These are phyloP conservation scores for Saccharomycopsis babjevae DNA, from an alignment of 805 yeast species.

Conservation along the genomic window DNA sequence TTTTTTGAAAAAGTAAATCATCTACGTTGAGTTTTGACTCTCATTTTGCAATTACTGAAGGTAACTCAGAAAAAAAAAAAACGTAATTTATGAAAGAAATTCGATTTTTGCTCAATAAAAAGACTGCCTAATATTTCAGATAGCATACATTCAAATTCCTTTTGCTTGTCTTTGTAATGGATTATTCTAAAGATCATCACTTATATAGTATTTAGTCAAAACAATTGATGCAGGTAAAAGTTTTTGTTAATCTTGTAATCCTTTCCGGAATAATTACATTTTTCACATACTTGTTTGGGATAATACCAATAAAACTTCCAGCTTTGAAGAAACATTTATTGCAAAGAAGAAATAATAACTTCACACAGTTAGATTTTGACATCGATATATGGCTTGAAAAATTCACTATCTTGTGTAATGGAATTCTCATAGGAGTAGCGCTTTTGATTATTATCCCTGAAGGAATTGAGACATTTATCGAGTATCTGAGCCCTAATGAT, in stretches of 20 bases:
- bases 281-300: conserved; percentile 1
- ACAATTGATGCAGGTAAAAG: background rate
- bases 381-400: conserved; percentile 25
- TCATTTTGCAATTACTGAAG: no score
- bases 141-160: no score
- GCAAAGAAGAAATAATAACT: background rate
- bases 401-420: conserved; percentile 45
- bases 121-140: no score
- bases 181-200: background rate
- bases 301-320: background rate
- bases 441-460: conserved; percentile 55
- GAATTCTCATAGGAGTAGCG: conserved; percentile 52
- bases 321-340: background rate
- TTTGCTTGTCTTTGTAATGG: no score
- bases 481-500: background rate
- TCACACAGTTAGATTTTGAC: background rate
- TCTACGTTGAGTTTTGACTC: no score
- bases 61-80: no score
- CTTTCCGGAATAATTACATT: background rate
- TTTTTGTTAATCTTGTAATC: background rate
- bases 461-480: conserved; percentile 40
- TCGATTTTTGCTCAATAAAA: no score
- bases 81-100: no score
- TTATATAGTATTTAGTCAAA: background rate
- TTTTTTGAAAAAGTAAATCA: no score